A percentile compares a stretch with the other conserved stretches of the same genome.
These are phyloP conservation scores for Spathaspora sp. DNA, from an alignment of 1,139 yeast genomes.

Conservation along the genomic window DNA sequence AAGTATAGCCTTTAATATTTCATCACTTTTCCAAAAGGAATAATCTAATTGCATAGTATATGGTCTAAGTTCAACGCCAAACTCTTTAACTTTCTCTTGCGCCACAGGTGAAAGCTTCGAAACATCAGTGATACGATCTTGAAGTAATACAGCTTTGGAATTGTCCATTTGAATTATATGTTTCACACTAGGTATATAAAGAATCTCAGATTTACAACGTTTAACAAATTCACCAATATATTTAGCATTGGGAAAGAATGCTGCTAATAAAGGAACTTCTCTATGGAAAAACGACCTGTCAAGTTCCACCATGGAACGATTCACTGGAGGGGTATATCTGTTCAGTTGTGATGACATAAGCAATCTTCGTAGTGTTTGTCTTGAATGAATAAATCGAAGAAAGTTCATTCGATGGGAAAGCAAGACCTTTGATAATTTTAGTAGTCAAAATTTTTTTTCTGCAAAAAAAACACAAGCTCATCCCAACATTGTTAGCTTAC, in stretches of 20 bases:
- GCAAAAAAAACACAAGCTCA: constrained; percentile 7
- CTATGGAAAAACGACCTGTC: constrained; percentile 64
- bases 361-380: constrained; percentile 27
- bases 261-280: constrained; percentile 60
- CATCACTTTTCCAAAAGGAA: constrained; percentile 86
- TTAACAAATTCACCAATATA: constrained; percentile 56
- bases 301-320: constrained; percentile 61
- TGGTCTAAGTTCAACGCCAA: constrained; percentile 48
- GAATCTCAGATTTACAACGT: constrained; percentile 51
- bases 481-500: no score
- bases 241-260: constrained; percentile 67
- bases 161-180: constrained; percentile 56
- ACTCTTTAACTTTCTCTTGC: constrained; percentile 43
- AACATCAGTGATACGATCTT: constrained; percentile 17
- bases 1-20: constrained; percentile 70
- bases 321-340: constrained; percentile 61
- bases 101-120: constrained; percentile 43
- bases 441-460: not conserved
- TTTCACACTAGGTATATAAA: constrained; percentile 63
- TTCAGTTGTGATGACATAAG: constrained; percentile 19
- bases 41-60: constrained; percentile 64
- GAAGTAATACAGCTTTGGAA: constrained; percentile 63
- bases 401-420: not conserved
- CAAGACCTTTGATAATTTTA: not conserved
- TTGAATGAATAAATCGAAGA: constrained; percentile 7